phyloP scores from a whole-genome alignment of 1,284 basidiomycete genomes.

The Trametes polyzona region DNA sequence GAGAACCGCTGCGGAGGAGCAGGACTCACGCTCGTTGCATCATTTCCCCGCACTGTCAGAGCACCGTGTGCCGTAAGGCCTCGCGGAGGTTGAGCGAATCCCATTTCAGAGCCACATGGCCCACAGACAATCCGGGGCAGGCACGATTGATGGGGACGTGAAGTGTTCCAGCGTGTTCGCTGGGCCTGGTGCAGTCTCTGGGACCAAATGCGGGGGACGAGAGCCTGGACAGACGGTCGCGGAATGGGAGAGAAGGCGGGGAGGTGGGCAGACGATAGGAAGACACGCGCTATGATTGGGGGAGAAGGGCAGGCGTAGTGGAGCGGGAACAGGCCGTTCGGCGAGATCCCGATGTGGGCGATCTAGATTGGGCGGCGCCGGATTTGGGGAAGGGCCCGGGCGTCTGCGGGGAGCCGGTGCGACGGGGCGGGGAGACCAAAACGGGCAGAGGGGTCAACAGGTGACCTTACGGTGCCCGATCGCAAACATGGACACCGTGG shows the following conservation, averaged over 20 bases:
- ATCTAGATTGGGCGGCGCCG: slow-evolving; percentile 17
- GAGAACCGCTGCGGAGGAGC: neutral
- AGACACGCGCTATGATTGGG: neutral
- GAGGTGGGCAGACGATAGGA: neutral
- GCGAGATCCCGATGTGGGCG: slow-evolving; percentile 16
- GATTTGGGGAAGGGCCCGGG: neutral
- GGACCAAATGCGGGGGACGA: slow-evolving; percentile 5
- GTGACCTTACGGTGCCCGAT: slow-evolving; percentile 14
- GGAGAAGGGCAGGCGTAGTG: slow-evolving; percentile 12
- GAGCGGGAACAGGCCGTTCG: neutral
- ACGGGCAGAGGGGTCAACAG: slow-evolving; percentile 2
- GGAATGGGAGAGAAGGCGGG: neutral
- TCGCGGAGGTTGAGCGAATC: slow-evolving; percentile 2
- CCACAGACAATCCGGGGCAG: slow-evolving; percentile 17
- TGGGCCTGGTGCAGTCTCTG: neutral
- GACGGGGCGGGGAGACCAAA: neutral
- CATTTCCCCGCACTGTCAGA: slow-evolving; percentile 8
- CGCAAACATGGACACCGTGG: slow-evolving; percentile 7
- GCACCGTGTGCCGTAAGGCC: slow-evolving; percentile 4
- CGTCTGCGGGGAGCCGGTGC: neutral
- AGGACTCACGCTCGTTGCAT: neutral
- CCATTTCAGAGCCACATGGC: neutral
- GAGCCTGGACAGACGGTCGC: neutral
- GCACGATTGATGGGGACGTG: neutral
- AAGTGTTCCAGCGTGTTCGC: neutral